Evolutionary conservation across 805 yeast species (phyloP).

Genomic region (Torulaspora delbrueckii): DNA sequence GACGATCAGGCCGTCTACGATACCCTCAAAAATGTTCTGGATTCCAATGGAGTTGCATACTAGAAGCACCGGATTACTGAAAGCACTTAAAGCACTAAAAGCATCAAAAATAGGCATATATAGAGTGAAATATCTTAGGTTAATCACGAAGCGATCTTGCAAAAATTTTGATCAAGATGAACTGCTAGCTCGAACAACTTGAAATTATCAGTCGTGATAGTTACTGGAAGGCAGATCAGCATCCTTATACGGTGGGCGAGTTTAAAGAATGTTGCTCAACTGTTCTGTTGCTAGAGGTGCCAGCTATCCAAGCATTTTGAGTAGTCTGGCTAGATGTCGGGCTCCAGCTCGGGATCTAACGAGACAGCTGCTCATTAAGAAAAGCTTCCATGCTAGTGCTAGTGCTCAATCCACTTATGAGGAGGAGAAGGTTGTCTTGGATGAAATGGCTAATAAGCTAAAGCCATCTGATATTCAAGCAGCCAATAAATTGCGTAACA

Average conservation of each 20-base stretch:
- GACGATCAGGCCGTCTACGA: slow-evolving; percentile 43
- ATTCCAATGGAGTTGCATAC: slow-evolving; percentile 22
- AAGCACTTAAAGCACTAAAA: neutral
- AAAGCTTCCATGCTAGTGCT: slow-evolving; percentile 14
- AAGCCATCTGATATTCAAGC: slow-evolving; percentile 49
- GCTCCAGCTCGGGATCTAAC: neutral
- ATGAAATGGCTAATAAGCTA: slow-evolving; percentile 47
- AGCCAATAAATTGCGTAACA: slow-evolving; percentile 70
- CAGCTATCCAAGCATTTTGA: neutral
- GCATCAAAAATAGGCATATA: slow-evolving; percentile 1
- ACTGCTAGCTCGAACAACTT: neutral
- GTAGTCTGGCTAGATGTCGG: neutral
- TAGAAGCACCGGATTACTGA: neutral
- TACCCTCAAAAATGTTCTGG: slow-evolving; percentile 37
- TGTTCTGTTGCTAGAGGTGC: neutral
- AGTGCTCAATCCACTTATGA: slow-evolving; percentile 45
- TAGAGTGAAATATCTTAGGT: neutral
- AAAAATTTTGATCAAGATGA: slow-evolving; percentile 3
- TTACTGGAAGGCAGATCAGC: neutral
- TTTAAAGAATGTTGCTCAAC: neutral
- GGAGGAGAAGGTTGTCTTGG: slow-evolving; percentile 67
- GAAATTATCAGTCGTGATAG: neutral
- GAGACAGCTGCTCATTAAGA: neutral
- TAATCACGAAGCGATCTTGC: slow-evolving; percentile 7
- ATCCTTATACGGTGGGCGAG: neutral